Percentiles rank a stretch among this genome's conserved stretches.
These are phyloP conservation scores for Fusarium sarcochroum DNA, from an alignment of 2,329 filamentous ascomycete species.

Conservation along the genomic window DNA sequence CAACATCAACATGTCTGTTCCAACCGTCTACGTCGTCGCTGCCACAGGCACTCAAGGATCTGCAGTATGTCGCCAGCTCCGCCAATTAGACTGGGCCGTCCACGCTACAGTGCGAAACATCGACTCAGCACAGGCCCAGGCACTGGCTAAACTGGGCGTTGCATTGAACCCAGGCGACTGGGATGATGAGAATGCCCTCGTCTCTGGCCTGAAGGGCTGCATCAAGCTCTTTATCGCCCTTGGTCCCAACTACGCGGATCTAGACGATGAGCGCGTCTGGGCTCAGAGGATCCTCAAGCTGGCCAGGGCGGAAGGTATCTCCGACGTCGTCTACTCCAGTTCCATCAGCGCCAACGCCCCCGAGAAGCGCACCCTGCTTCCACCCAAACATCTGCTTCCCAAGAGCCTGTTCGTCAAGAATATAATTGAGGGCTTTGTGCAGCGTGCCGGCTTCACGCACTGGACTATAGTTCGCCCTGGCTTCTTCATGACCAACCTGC, in stretches of 20 bases:
- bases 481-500: conserved; percentile 3
- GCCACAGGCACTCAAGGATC: conserved; percentile 15
- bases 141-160: neutral
- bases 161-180: neutral
- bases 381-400: neutral
- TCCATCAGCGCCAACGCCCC: conserved; percentile 7
- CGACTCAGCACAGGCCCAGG: neutral
- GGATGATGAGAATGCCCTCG: neutral
- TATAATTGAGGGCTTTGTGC: rapidly evolving
- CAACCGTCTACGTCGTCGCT: conserved; percentile 1
- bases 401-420: conserved; percentile 6
- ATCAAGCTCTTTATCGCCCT: neutral
- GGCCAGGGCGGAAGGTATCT: neutral
- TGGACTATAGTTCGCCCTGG: neutral
- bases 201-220: neutral
- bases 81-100: conserved; percentile 5
- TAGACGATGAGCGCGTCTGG: conserved; percentile 9
- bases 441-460: neutral
- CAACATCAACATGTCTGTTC: neutral
- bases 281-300: neutral
- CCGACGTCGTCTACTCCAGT: conserved; percentile 6
- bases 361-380: conserved; percentile 1
- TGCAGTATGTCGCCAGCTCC: conserved; percentile 6
- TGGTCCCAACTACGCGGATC: neutral
- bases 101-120: conserved; percentile 14